These are phyloP conservation scores for Sanghuangporus baumii DNA, from an alignment of 1,284 basidiomycete genomes.

Conservation along the genomic window DNA sequence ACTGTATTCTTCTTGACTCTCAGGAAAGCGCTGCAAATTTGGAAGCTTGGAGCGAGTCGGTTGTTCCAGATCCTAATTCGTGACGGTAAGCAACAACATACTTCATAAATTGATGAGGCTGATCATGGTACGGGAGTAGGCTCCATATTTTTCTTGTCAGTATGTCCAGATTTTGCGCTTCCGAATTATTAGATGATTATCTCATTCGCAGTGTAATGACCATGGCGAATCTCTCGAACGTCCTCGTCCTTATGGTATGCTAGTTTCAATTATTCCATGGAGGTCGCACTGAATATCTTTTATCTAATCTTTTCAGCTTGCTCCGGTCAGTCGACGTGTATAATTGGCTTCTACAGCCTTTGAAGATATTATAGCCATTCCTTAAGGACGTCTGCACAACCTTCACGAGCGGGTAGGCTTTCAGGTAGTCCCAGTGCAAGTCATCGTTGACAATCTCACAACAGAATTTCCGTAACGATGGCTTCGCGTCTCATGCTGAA, in stretches of 20 bases:
- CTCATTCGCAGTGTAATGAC: not conserved
- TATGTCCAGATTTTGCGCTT: not conserved
- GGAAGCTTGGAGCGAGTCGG: not conserved
- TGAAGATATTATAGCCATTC: not conserved
- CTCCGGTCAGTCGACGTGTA: not conserved
- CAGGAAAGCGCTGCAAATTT: conserved; percentile 5
- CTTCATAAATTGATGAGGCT: not conserved
- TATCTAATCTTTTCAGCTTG: not conserved
- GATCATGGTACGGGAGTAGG: not conserved
- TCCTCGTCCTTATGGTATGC: conserved; percentile 4
- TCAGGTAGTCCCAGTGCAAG: not conserved
- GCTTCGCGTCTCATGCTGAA: conserved; percentile 11
- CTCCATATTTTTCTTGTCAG: conserved; percentile 10
- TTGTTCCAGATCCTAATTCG: conserved; percentile 2
- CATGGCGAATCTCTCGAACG: conserved; percentile 12
- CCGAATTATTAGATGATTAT: not conserved
- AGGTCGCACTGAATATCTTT: not conserved
- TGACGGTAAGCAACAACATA: conserved; percentile 1
- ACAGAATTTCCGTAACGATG: conserved; percentile 9
- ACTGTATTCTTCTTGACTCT: conserved; percentile 2
- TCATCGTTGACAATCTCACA: not conserved
- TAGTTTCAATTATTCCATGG: not conserved
- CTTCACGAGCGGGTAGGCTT: conserved; percentile 6
- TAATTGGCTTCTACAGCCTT: too few species aligned
- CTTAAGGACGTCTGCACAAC: conserved; percentile 4